These are phyloP conservation scores for Carex pumila DNA, from an alignment of 176 grass and related monocot genomes.

Conservation along the genomic window DNA sequence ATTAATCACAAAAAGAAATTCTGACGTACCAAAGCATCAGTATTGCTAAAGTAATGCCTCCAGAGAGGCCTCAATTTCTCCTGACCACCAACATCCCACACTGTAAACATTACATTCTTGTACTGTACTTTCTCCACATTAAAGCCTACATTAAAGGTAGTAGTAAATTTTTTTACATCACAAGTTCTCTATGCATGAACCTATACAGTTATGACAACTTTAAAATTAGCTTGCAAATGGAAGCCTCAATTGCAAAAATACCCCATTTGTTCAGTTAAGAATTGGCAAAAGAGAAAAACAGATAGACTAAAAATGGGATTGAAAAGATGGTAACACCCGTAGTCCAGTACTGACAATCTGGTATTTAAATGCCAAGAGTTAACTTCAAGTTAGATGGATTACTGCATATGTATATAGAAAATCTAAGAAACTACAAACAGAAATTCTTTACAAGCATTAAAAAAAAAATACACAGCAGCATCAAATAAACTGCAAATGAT, in stretches of 20 bases:
- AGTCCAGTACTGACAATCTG: not conserved
- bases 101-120: constrained; percentile 97
- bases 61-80: constrained; percentile 97
- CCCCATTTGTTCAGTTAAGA: not conserved
- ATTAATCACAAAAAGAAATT: not conserved
- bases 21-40: constrained; percentile 74
- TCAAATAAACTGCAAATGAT: not conserved
- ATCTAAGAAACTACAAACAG: not conserved
- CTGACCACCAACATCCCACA: constrained; percentile 99
- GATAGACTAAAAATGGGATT: not conserved
- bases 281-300: not conserved
- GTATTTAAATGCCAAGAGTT: not conserved
- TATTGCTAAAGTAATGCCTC: constrained; percentile 99
- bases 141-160: constrained; percentile 40
- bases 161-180: not conserved
- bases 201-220: not conserved
- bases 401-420: not conserved
- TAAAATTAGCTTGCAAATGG: not conserved
- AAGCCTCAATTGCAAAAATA: not conserved
- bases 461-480: not conserved
- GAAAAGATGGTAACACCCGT: not conserved
- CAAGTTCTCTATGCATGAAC: not conserved
- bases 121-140: constrained; percentile 99
- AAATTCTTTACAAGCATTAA: not conserved
- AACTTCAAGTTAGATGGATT: not conserved